Conservation (phyloP, 192 early-diverging fungal genomes). For the Cetraspora pellucida region DNA sequence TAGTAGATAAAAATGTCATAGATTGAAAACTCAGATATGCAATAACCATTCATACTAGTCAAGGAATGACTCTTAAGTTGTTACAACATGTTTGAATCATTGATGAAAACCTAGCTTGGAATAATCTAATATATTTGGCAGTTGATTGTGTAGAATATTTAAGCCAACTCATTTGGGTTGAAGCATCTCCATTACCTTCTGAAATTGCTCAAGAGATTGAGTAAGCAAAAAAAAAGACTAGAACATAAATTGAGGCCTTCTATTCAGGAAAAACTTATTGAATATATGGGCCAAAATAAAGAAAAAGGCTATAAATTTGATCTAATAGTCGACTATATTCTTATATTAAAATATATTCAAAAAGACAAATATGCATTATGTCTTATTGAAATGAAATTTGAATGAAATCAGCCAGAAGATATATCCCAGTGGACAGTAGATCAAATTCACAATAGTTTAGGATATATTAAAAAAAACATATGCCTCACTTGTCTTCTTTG, state of each 20-base stretch:
- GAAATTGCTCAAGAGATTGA: not conserved
- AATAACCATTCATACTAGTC: conserved; percentile 24
- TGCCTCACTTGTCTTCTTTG: conserved; percentile 3
- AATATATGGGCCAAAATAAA: conserved; percentile 12
- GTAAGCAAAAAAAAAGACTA: conserved; percentile 11
- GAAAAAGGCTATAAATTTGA: conserved; percentile 25
- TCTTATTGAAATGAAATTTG: conserved; percentile 19
- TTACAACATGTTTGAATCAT: conserved; percentile 27
- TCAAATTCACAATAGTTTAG: conserved; percentile 16
- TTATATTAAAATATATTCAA: conserved; percentile 22
- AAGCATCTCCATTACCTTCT: conserved; percentile 18
- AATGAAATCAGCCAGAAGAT: not conserved
- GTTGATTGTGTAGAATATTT: conserved; percentile 32
- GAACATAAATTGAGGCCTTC: not conserved
- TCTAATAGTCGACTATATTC: conserved; percentile 29
- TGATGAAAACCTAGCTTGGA: conserved; percentile 22
- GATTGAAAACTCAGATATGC: conserved; percentile 26
- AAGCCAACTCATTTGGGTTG: conserved; percentile 22
- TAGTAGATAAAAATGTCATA: conserved; percentile 11
- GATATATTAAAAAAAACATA: conserved; percentile 18
- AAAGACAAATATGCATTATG: conserved; percentile 24
- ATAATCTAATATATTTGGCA: conserved; percentile 29
- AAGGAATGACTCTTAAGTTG: conserved; percentile 29
- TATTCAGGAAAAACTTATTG: conserved; percentile 28
- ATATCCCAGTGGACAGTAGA: conserved; percentile 15